A percentile compares a stretch with the other conserved stretches of the same genome.
Evolutionary conservation across 176 grass and related monocot genomes (phyloP).

Genomic region (Poa annua): DNA sequence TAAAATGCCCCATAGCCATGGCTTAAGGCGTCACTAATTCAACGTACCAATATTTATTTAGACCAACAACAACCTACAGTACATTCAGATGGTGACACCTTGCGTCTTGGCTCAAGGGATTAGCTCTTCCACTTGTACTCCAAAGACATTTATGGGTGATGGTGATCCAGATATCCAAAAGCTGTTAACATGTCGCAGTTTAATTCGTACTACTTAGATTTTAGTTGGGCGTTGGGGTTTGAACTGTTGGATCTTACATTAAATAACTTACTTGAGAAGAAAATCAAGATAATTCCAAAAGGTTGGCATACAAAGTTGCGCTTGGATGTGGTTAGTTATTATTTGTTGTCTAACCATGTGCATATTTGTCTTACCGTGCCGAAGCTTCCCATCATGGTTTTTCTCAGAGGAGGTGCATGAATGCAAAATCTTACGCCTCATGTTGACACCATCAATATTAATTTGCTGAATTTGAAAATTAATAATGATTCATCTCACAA

Average conservation of each 20-base stretch:
- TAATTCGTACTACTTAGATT: neutral
- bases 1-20: neutral
- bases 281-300: conserved; percentile 2
- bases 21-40: neutral
- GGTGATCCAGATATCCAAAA: conserved; percentile 5
- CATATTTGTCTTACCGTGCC: neutral
- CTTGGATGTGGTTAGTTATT: neutral
- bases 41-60: neutral
- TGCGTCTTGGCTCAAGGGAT: neutral
- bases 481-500: neutral
- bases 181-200: neutral
- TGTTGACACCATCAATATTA: neutral
- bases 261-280: neutral
- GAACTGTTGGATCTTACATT: conserved; percentile 8
- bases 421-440: neutral
- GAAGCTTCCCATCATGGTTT: neutral
- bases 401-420: neutral
- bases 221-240: conserved; percentile 11
- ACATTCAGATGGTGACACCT: neutral
- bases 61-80: neutral
- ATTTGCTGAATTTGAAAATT: neutral
- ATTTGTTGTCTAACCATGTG: neutral
- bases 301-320: neutral
- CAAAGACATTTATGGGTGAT: conserved; percentile 8
- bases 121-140: neutral